Percentiles rank a stretch among this genome's conserved stretches.
These are phyloP conservation scores for Clavulina sp. DNA, from an alignment of 768 basidiomycete genomes.

Conservation along the genomic window DNA sequence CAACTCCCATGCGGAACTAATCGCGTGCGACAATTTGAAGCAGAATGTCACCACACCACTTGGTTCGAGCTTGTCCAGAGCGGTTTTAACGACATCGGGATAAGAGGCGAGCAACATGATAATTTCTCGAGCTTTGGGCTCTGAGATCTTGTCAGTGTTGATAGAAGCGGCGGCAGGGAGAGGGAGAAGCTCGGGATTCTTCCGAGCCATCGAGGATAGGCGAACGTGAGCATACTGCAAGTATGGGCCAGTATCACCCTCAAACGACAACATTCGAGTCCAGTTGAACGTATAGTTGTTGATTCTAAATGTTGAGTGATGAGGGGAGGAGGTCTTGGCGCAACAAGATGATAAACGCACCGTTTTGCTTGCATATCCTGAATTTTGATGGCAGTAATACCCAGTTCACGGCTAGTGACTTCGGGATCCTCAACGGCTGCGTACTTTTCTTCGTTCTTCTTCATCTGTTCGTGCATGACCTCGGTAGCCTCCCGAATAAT, in stretches of 20 bases:
- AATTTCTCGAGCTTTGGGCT: slow-evolving; percentile 71
- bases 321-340: neutral
- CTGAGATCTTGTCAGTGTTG: slow-evolving; percentile 43
- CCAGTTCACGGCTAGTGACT: slow-evolving; percentile 59
- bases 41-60: slow-evolving; percentile 82
- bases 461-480: slow-evolving; percentile 96
- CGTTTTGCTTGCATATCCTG: slow-evolving; percentile 93
- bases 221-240: slow-evolving; percentile 95
- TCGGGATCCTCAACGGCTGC: slow-evolving; percentile 76
- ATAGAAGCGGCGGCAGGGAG: slow-evolving; percentile 55
- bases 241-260: slow-evolving; percentile 91
- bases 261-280: slow-evolving; percentile 87
- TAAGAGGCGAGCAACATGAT: slow-evolving; percentile 74
- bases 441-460: slow-evolving; percentile 86
- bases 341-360: slow-evolving; percentile 24
- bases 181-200: slow-evolving; percentile 74
- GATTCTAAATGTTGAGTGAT: slow-evolving; percentile 33
- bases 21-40: slow-evolving; percentile 73
- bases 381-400: slow-evolving; percentile 91
- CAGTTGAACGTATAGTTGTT: slow-evolving; percentile 95
- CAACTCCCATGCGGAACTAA: slow-evolving; percentile 83
- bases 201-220: slow-evolving; percentile 74
- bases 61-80: slow-evolving; percentile 73
- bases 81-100: slow-evolving; percentile 78
- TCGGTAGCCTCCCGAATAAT: slow-evolving; percentile 72